Conservation (phyloP, 1,284 basidiomycete genomes). For the Neonothopanus nambi region DNA sequence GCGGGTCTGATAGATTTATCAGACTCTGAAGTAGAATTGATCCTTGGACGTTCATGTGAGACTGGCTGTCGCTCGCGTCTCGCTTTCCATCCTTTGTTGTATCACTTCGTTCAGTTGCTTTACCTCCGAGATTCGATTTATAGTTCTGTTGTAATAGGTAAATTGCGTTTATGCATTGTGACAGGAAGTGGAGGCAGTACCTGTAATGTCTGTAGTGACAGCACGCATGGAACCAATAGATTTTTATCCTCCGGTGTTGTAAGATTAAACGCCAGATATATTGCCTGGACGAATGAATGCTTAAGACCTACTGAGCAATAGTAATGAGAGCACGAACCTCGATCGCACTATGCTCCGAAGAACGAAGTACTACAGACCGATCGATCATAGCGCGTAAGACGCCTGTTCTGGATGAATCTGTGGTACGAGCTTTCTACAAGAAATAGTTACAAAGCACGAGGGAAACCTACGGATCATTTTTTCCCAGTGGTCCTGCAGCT, state of each 20-base stretch:
- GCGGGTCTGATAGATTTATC: slow-evolving; percentile 63
- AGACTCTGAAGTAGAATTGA: slow-evolving; percentile 83
- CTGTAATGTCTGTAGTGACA: slow-evolving; percentile 60
- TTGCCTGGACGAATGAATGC: slow-evolving; percentile 53
- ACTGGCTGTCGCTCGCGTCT: slow-evolving; percentile 22
- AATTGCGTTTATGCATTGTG: background rate
- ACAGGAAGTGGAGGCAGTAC: slow-evolving; percentile 31
- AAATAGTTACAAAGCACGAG: background rate
- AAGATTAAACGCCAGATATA: slow-evolving; percentile 63
- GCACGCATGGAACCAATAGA: slow-evolving; percentile 62
- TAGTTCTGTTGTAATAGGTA: slow-evolving; percentile 34
- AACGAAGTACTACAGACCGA: slow-evolving; percentile 6
- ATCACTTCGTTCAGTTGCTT: slow-evolving; percentile 16
- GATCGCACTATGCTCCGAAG: slow-evolving; percentile 4
- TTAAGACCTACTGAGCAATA: slow-evolving; percentile 28
- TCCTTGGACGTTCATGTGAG: slow-evolving; percentile 79
- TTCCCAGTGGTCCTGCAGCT: slow-evolving; percentile 59
- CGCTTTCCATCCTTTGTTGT: slow-evolving; percentile 20
- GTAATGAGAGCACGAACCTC: background rate
- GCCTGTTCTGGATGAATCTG: slow-evolving; percentile 44
- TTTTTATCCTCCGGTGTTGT: slow-evolving; percentile 42
- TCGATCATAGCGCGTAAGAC: slow-evolving; percentile 56
- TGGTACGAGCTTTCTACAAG: slow-evolving; percentile 44
- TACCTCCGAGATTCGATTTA: slow-evolving; percentile 19
- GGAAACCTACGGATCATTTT: slow-evolving; percentile 46